These are phyloP conservation scores for Mrakia hoshinonis DNA, from an alignment of 768 basidiomycete species.

Conservation along the genomic window DNA sequence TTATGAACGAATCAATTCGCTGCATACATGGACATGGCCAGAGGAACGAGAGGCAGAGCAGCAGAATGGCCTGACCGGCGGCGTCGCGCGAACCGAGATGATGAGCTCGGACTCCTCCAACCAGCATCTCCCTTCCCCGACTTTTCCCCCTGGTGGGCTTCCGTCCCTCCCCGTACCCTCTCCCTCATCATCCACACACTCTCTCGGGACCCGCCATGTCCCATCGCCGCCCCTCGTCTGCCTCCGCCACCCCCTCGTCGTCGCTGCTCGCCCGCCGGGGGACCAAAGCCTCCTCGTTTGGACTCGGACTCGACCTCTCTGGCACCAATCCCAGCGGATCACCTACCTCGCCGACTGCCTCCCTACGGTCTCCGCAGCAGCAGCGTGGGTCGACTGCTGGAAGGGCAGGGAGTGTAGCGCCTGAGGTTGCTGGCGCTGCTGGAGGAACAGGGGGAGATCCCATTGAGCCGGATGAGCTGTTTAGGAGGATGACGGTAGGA, in stretches of 20 bases:
- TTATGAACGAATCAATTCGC: too few relatives aligned
- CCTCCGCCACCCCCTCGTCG: neutral
- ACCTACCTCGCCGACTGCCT: neutral
- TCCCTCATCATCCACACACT: too few relatives aligned
- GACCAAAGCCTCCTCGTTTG: neutral
- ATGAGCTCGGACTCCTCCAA: too few relatives aligned
- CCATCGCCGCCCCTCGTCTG: neutral
- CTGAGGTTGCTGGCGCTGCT: neutral
- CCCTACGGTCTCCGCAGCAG: neutral
- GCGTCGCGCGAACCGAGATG: too few relatives aligned
- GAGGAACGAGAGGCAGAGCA: too few relatives aligned
- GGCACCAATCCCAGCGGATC: neutral
- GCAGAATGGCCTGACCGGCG: too few relatives aligned
- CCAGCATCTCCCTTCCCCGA: too few relatives aligned
- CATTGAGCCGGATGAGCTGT: slow-evolving; percentile 26
- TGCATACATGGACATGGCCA: too few relatives aligned
- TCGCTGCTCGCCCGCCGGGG: neutral
- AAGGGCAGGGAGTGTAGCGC: neutral
- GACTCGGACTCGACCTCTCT: neutral
- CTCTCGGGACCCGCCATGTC: neutral
- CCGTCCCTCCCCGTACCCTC: neutral
- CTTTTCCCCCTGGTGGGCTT: too few relatives aligned
- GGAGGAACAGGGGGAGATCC: neutral
- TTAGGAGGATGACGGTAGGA: slow-evolving; percentile 17
- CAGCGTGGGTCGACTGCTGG: slow-evolving; percentile 4